Conservation (phyloP, 2,329 filamentous ascomycete species). For the Chaetomiaceae sp. region DNA sequence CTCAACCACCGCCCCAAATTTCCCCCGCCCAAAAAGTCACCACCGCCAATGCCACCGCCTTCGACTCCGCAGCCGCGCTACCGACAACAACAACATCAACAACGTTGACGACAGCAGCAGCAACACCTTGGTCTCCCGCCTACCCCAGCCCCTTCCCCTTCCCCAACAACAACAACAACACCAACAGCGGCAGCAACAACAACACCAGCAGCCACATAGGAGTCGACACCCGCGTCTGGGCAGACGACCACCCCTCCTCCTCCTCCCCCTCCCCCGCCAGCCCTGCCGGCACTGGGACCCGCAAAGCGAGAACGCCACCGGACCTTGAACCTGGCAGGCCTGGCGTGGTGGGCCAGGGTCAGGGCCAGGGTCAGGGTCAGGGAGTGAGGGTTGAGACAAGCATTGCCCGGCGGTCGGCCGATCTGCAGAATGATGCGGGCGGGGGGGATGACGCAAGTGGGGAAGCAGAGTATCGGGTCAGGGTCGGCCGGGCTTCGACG, state of each 20-base stretch:
- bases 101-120: too few relatives aligned
- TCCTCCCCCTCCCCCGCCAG: too few relatives aligned
- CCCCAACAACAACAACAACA: not conserved
- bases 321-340: too few relatives aligned
- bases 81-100: not conserved
- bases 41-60: not conserved
- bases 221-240: constrained; percentile 18
- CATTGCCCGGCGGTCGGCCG: constrained; percentile 11
- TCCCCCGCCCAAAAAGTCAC: not conserved
- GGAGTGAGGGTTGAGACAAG: constrained; percentile 21
- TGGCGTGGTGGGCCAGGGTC: too few relatives aligned
- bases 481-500: not conserved
- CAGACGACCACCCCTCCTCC: too few relatives aligned
- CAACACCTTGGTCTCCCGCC: too few relatives aligned
- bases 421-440: not conserved
- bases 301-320: too few relatives aligned
- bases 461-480: not conserved
- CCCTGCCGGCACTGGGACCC: too few relatives aligned
- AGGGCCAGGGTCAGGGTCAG: too few relatives aligned
- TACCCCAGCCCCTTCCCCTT: not conserved
- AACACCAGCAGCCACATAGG: not conserved
- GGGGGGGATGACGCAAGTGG: not conserved
- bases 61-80: too few relatives aligned
- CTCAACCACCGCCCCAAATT: not conserved
- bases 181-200: not conserved